Percentiles rank a stretch among this genome's conserved stretches.
Evolutionary conservation across 2,329 filamentous ascomycete genomes (phyloP).

Genomic region (Phaeosphaeriaceae sp.): DNA sequence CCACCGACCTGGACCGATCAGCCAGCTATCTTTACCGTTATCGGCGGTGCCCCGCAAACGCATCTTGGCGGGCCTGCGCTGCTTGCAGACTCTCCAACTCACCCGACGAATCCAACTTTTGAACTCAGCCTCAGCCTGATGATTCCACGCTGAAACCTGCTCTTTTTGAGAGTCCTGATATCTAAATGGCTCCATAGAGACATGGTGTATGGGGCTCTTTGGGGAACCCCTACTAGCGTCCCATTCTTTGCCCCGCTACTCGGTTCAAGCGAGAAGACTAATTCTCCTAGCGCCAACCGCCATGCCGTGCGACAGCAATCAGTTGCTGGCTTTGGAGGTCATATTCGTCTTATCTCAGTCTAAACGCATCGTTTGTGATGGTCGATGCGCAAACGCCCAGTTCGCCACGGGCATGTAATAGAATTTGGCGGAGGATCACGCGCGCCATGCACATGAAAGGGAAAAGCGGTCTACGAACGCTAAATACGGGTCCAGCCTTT

Average conservation of each 20-base stretch:
- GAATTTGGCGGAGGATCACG: no score
- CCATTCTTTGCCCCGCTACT: constrained; percentile 7
- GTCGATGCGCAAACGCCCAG: no score
- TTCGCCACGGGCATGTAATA: no score
- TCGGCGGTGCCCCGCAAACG: constrained; percentile 3
- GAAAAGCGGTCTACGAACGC: no score
- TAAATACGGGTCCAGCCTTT: no score
- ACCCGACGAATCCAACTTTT: no score
- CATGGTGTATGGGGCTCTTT: constrained; percentile 2
- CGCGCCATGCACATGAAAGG: no score
- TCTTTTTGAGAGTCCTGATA: background rate
- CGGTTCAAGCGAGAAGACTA: constrained; percentile 7
- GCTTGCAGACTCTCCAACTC: constrained; percentile 1
- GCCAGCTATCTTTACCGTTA: constrained; percentile 10
- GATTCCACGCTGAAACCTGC: background rate
- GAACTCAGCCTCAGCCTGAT: background rate
- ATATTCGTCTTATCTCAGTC: no score
- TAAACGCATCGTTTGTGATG: no score
- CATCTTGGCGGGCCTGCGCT: constrained; percentile 12
- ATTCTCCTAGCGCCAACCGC: background rate
- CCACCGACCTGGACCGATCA: constrained; percentile 14
- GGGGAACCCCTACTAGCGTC: constrained; percentile 11
- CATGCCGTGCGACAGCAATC: background rate
- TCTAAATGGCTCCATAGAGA: no score
- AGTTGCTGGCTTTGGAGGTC: no score